Conservation (phyloP, 1,139 yeast species). For the Magnusiomyces clavatus region DNA sequence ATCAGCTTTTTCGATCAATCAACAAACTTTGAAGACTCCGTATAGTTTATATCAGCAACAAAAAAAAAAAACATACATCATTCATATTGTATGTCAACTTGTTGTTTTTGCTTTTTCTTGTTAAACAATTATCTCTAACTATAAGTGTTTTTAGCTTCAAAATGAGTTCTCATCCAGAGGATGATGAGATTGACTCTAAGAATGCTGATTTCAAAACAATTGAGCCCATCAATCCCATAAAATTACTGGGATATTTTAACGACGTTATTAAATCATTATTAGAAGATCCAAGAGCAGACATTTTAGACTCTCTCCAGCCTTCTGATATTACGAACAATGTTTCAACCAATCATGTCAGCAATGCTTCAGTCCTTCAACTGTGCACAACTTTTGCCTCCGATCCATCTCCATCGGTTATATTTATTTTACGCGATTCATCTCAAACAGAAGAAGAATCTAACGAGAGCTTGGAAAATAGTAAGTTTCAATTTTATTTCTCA, state of each 20-base stretch:
- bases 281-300: constrained; percentile 12
- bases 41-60: too few relatives aligned
- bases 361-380: constrained; percentile 8
- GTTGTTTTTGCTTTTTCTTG: too few relatives aligned
- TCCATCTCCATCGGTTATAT: constrained; percentile 12
- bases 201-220: background rate
- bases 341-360: background rate
- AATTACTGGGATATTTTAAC: constrained; percentile 11
- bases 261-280: constrained; percentile 10
- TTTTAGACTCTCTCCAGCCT: constrained; percentile 6
- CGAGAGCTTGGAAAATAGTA: background rate
- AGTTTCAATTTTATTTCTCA: background rate
- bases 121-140: too few relatives aligned
- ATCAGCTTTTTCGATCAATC: too few relatives aligned
- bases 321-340: background rate
- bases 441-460: background rate
- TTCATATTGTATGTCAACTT: too few relatives aligned
- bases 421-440: constrained; percentile 10
- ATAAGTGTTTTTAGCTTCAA: too few relatives aligned
- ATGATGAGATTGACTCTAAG: too few relatives aligned
- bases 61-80: too few relatives aligned
- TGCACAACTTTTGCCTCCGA: constrained; percentile 14
- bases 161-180: too few relatives aligned
- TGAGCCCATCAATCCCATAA: constrained; percentile 14
- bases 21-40: too few relatives aligned